Base-by-base conservation (phyloP, 2,329 filamentous ascomycete species). In the Graphilbum fragrans region DNA sequence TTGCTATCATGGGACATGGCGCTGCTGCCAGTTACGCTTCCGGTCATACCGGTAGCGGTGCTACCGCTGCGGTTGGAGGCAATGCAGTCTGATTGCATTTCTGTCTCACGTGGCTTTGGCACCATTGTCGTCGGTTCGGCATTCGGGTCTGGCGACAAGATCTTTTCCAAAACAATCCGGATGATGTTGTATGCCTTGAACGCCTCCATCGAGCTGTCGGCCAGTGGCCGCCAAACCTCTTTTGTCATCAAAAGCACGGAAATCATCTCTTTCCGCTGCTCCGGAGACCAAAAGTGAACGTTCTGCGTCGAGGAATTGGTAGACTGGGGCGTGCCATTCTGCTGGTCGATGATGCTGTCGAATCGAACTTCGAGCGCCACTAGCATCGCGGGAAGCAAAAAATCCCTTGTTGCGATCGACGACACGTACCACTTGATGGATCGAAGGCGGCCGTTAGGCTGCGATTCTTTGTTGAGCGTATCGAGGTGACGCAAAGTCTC, bases 121-220 rank as follows among this genome's bases (percentile, higher is more conserved):
- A 7, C 14, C 29, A 31, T 31, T n/a, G 33, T 7, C 17, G 33
- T 19, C 8, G 7, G 7, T 34, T 34, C 6, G 33, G 33, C n/a
- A 25, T n/a, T 16, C 14, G 17, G 16, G 7, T 36, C 29, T 10
- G 35, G 11, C 11, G 35, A n/a, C 8, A 72, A 80, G 41, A 95
- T 69, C 58, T 92, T 92, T 25, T 78, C 71, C 35, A 96, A 63
- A 74, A 96, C 87, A 39, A 95, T 78, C 19, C 78, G 79, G n/a
- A 96, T 66, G 20, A 90, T 72, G 34, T 77, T 77, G 33, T 77
- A 77, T 2, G 86, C 90, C 62, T 96, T 96, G 64, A 80, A 88
- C 0, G 88, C 86, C 50, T 96, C 90, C 63, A 95, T 82, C 1
- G 83, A 92, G 20, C 78, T 70, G 41, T 92, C 81, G 3, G 79